Evolutionary conservation across 2,329 filamentous ascomycete species (phyloP), one percentile per base, ranked within the genome.

Genomic region (Paradendryphiella salina): DNA sequence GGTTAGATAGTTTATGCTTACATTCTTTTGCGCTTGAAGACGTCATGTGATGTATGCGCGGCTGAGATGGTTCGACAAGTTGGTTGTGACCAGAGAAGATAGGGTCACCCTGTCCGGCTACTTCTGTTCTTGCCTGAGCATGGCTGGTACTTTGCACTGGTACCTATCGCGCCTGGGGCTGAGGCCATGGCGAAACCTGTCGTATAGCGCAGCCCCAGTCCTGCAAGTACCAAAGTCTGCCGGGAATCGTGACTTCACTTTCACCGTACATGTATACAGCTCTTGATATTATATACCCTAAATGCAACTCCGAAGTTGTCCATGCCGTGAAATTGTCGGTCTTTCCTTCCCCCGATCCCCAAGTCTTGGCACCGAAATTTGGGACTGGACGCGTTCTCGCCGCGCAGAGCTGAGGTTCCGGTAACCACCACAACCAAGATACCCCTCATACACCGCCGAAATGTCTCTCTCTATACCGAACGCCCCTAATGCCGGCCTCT

Each of bases 381-480:
- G 55, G 54, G 39, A 48, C 49, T 51, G 48, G 59, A 70, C 68
- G 67, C 67, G 67, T 70, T 56, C 60, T 52, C 33, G 49, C 49
- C 49, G 49, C 49, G 49, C 49, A 52, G 44, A 52, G 44, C 63
- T 63, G 56, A 21, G 33, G 39, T 33, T 18, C 28, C 51, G 47
- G 42, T 36, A 63, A 67, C 61, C 60, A 61, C 59, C 58, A 59
- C 53, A 59, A 60, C 61, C 38, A 52, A 56, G 52, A 69, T 66
- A 70, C 63, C 65, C 65, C 64, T 60, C 64, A 56, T 51, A 60
- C 33, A 61, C 52, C 39, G 37, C 57, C 56, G 78, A 62, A 66
- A 97, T 99, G 94, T 99, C 94, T 77, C 85, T 99, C 74, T 90
- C 91, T 73, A 95, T 99, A 73, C 94, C 94, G 60, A 90, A 86